Evolutionary conservation across 2,329 filamentous ascomycete genomes (phyloP).

Genomic region (Fusarium newnesense): DNA sequence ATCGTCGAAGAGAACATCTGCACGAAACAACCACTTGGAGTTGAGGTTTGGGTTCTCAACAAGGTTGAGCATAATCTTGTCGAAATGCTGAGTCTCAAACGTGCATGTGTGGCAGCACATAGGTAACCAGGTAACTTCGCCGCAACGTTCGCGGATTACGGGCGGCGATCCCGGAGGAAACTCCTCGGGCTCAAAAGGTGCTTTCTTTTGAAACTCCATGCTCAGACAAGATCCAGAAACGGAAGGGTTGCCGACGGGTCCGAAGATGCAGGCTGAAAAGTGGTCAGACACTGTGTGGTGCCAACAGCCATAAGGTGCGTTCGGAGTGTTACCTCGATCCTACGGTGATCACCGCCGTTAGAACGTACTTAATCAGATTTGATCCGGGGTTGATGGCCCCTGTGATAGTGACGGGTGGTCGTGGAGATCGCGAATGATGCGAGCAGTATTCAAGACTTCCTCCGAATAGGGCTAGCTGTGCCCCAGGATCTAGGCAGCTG

Average conservation of each 20-base stretch:
- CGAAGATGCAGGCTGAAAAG: constrained; percentile 7
- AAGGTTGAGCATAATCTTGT: constrained; percentile 76
- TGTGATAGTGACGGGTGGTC: neutral
- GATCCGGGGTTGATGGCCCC: neutral
- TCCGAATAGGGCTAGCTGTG: constrained; percentile 10
- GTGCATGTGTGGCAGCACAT: constrained; percentile 66
- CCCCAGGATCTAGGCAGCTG: constrained; percentile 1
- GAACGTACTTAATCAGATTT: neutral
- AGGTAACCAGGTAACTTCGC: constrained; percentile 59
- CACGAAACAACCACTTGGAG: constrained; percentile 80
- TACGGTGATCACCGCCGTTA: neutral
- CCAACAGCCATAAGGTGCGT: neutral
- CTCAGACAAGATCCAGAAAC: constrained; percentile 5
- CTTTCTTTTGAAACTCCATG: constrained; percentile 33
- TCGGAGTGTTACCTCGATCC: neutral
- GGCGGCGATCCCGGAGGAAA: constrained; percentile 41
- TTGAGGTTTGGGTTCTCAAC: constrained; percentile 84
- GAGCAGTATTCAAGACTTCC: neutral
- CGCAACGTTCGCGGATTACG: constrained; percentile 42
- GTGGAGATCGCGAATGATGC: neutral
- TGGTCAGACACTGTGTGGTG: constrained; percentile 11
- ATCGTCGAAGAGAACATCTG: constrained; percentile 71
- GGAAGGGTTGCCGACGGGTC: neutral
- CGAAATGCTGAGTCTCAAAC: constrained; percentile 72
- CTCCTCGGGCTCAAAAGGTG: constrained; percentile 47